Evolutionary conservation across 805 yeast species (phyloP).

Genomic region (Saturnispora hagleri): DNA sequence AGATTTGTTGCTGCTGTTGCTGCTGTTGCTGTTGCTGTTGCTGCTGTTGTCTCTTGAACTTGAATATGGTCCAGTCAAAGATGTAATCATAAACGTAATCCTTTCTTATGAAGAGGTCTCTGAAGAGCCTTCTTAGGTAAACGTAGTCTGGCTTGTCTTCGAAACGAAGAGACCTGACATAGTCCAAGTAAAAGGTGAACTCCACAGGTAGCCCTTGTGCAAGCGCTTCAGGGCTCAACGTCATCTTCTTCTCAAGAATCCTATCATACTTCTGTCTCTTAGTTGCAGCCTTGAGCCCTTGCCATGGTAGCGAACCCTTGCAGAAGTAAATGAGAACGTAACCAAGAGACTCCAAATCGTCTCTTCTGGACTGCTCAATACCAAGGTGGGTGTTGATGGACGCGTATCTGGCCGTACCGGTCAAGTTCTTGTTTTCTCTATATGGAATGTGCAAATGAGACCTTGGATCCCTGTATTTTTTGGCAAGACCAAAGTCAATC

Average conservation of each 20-base stretch:
- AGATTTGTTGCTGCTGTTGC: constrained; percentile 19
- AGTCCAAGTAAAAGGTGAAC: constrained; percentile 78
- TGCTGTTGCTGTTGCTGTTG: constrained; percentile 25
- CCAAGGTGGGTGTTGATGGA: constrained; percentile 94
- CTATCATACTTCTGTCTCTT: constrained; percentile 96
- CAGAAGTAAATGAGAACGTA: constrained; percentile 91
- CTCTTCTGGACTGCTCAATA: constrained; percentile 93
- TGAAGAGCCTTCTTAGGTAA: constrained; percentile 77
- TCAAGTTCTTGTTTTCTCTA: constrained; percentile 89
- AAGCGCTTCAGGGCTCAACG: constrained; percentile 75
- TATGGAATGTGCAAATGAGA: constrained; percentile 93
- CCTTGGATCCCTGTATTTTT: constrained; percentile 89
- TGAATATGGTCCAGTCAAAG: constrained; percentile 93
- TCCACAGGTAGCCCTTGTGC: constrained; percentile 90
- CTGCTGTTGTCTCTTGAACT: constrained; percentile 53
- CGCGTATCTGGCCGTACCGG: constrained; percentile 97
- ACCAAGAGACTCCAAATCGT: constrained; percentile 90
- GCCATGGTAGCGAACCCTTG: constrained; percentile 97
- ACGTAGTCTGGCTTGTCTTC: constrained; percentile 95
- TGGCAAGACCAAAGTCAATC: constrained; percentile 89
- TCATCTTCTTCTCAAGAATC: constrained; percentile 89
- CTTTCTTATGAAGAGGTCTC: constrained; percentile 82
- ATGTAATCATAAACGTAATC: constrained; percentile 88
- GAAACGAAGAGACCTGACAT: constrained; percentile 82
- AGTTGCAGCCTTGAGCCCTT: constrained; percentile 93